phyloP scores from a whole-genome alignment of 2,329 filamentous ascomycete species.

The Pseudocercospora ulei region DNA sequence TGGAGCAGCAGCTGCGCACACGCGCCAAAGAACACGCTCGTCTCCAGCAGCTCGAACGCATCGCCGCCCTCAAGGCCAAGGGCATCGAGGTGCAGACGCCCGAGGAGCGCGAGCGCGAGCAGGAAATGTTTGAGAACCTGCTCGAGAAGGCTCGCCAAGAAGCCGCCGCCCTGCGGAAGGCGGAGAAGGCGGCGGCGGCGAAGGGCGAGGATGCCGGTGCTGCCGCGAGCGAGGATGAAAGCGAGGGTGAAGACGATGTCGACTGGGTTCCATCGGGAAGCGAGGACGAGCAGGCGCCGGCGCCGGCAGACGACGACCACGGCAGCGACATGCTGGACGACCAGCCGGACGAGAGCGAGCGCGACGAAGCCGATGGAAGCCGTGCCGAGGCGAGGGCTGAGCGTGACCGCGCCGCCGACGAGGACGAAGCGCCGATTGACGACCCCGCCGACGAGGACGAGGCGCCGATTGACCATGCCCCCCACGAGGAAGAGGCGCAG shows the following conservation, averaged over 20 bases:
- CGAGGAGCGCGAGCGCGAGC: slow-evolving; percentile 74
- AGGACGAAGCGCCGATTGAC: slow-evolving; percentile 23
- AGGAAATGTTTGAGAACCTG: slow-evolving; percentile 76
- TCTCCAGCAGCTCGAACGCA: slow-evolving; percentile 62
- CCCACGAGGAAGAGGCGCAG: slow-evolving; percentile 19
- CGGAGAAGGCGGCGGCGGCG: slow-evolving; percentile 61
- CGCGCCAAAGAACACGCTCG: slow-evolving; percentile 72
- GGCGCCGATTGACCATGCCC: not conserved
- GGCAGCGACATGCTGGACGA: slow-evolving; percentile 19
- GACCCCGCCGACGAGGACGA: slow-evolving; percentile 17
- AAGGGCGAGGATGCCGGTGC: slow-evolving; percentile 51
- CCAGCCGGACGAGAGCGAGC: slow-evolving; percentile 20
- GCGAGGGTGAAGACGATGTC: slow-evolving; percentile 45
- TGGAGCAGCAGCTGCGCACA: slow-evolving; percentile 58
- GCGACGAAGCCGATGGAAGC: slow-evolving; percentile 37
- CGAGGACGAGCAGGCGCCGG: slow-evolving; percentile 15
- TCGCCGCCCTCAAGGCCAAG: slow-evolving; percentile 66
- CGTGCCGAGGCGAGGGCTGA: slow-evolving; percentile 17
- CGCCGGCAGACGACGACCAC: slow-evolving; percentile 1
- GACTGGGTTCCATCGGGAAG: slow-evolving; percentile 17
- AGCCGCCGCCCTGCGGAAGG: slow-evolving; percentile 64
- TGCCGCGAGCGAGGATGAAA: slow-evolving; percentile 46
- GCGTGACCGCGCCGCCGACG: slow-evolving; percentile 15
- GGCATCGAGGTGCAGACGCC: slow-evolving; percentile 73
- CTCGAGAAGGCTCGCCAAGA: slow-evolving; percentile 75